A percentile compares a stretch with the other conserved stretches of the same genome.
phyloP scores from a whole-genome alignment of 805 yeast genomes.

The Candida dendrica region DNA sequence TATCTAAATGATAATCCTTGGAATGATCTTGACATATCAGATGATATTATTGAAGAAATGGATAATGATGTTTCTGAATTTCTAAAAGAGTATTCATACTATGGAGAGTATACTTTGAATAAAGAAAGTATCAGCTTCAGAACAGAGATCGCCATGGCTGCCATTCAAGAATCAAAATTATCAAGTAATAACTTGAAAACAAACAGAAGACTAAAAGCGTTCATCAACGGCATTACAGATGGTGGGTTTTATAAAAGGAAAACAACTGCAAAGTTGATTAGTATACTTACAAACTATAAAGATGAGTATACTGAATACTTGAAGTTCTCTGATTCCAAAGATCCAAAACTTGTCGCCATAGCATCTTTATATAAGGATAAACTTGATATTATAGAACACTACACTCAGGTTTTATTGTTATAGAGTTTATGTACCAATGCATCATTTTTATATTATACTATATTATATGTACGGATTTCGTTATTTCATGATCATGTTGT shows the following conservation, averaged over 20 bases:
- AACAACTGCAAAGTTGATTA: conserved; percentile 23
- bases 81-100: conserved; percentile 48
- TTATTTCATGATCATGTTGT: too few species aligned
- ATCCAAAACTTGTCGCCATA: conserved; percentile 6
- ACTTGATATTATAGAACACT: conserved; percentile 6
- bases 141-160: conserved; percentile 68
- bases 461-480: too few species aligned
- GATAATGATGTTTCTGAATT: conserved; percentile 33
- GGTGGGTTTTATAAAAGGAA: conserved; percentile 32
- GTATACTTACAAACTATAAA: conserved; percentile 26
- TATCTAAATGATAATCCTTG: conserved; percentile 48
- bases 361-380: conserved; percentile 11
- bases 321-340: conserved; percentile 15
- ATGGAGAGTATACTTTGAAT: conserved; percentile 67
- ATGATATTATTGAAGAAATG: conserved; percentile 30
- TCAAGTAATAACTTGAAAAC: conserved; percentile 5
- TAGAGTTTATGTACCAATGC: too few species aligned
- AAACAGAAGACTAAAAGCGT: conserved; percentile 14
- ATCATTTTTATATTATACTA: too few species aligned
- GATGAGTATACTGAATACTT: conserved; percentile 18
- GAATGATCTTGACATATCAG: conserved; percentile 64
- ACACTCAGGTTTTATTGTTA: conserved; percentile 5
- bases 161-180: conserved; percentile 29
- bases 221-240: conserved; percentile 36
- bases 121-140: conserved; percentile 55